These are phyloP conservation scores for Aspergillus aculeatus DNA, from an alignment of 2,329 filamentous ascomycete species.

Conservation along the genomic window DNA sequence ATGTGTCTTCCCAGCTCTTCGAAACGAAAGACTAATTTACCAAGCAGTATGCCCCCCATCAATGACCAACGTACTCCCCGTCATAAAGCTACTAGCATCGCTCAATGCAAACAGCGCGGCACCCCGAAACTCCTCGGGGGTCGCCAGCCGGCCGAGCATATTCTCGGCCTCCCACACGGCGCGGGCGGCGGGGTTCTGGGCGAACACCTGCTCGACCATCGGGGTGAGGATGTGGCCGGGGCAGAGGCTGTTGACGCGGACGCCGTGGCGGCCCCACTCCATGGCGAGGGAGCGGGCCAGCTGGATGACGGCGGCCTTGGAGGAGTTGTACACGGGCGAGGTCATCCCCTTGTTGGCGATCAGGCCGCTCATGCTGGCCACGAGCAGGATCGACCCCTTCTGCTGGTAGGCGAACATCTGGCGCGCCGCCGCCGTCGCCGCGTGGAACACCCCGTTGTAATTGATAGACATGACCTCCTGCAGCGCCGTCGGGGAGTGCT, in stretches of 20 bases:
- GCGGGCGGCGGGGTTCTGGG: slow-evolving; percentile 64
- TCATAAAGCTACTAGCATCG: slow-evolving; percentile 69
- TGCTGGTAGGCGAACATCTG: slow-evolving; percentile 52
- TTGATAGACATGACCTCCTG: slow-evolving; percentile 50
- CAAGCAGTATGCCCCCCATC: slow-evolving; percentile 66
- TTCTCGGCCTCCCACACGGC: slow-evolving; percentile 47
- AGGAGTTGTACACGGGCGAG: slow-evolving; percentile 51
- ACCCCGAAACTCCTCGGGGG: slow-evolving; percentile 60
- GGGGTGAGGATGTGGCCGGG: slow-evolving; percentile 59
- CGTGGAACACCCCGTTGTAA: slow-evolving; percentile 51
- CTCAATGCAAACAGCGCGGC: slow-evolving; percentile 67
- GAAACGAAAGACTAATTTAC: slow-evolving; percentile 21
- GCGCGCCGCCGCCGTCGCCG: slow-evolving; percentile 48
- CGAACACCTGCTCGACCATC: slow-evolving; percentile 80
- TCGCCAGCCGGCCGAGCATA: slow-evolving; percentile 55
- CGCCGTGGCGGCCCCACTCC: slow-evolving; percentile 53
- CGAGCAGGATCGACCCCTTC: slow-evolving; percentile 49
- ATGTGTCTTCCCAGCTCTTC: not conserved
- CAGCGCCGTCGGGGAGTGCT: slow-evolving; percentile 42
- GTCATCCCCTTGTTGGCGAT: slow-evolving; percentile 51
- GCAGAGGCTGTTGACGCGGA: slow-evolving; percentile 55
- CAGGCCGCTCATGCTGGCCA: slow-evolving; percentile 53
- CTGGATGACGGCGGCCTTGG: slow-evolving; percentile 56
- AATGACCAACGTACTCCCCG: slow-evolving; percentile 65
- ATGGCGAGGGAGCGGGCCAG: slow-evolving; percentile 52